A percentile compares a stretch with the other conserved stretches of the same genome.
Conservation (phyloP, 2,329 filamentous ascomycete genomes). For the Scolecobasidium constrictum region DNA sequence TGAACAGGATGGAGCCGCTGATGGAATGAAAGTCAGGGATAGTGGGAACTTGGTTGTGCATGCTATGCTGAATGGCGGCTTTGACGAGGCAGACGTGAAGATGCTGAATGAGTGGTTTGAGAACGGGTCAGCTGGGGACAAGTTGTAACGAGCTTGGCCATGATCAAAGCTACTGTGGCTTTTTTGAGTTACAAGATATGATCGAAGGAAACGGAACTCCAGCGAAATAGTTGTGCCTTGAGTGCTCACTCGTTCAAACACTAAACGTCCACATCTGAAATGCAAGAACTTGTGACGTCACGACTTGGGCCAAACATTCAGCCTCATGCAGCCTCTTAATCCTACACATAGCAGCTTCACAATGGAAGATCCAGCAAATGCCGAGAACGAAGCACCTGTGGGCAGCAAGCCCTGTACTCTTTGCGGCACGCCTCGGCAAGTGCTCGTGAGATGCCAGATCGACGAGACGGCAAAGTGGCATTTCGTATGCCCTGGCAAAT, state of each 20-base stretch:
- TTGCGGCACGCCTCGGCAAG: slow-evolving; percentile 24
- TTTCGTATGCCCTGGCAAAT: slow-evolving; percentile 32
- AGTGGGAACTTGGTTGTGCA: not conserved
- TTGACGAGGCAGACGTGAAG: not conserved
- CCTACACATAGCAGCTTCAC: no score
- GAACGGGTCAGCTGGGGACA: not conserved
- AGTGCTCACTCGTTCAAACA: no score
- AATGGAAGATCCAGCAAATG: not conserved
- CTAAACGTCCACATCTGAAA: no score
- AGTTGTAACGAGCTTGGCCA: no score
- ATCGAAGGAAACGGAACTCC: not conserved
- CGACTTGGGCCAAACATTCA: no score
- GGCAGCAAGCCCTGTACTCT: slow-evolving; percentile 29
- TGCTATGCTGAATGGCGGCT: not conserved
- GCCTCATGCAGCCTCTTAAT: no score
- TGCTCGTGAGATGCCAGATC: slow-evolving; percentile 34
- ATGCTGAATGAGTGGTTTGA: slow-evolving; percentile 1
- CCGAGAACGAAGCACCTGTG: not conserved
- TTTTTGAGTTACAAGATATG: not conserved
- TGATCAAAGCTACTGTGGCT: no score
- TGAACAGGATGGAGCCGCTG: not conserved
- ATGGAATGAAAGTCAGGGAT: not conserved
- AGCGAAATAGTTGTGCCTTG: no score
- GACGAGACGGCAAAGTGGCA: slow-evolving; percentile 29
- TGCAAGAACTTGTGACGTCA: no score